A percentile compares a stretch with the other conserved stretches of the same genome.
These are phyloP conservation scores for Cucurbita ficifolia DNA, from an alignment of 306 rosid genomes.

Conservation along the genomic window DNA sequence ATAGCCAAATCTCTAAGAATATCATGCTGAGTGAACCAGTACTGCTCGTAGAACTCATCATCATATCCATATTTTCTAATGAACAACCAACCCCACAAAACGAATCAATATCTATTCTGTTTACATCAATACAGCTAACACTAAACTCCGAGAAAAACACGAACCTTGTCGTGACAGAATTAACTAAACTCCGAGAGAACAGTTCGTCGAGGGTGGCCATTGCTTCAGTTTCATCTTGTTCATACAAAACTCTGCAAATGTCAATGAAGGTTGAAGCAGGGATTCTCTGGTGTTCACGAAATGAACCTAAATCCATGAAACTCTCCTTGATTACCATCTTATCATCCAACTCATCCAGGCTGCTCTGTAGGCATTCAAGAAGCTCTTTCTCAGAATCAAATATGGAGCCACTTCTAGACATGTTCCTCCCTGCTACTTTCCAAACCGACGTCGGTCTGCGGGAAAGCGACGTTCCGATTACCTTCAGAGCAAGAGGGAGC, in stretches of 20 bases:
- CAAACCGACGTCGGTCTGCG: constrained; percentile 12
- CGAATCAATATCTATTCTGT: background rate
- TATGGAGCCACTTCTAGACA: constrained; percentile 16
- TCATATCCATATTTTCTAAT: constrained; percentile 24
- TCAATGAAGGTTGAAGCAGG: constrained; percentile 44
- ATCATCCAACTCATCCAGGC: constrained; percentile 21
- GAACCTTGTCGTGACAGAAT: constrained; percentile 30
- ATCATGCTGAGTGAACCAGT: constrained; percentile 33
- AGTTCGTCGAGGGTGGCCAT: constrained; percentile 23
- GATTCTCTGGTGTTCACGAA: constrained; percentile 54
- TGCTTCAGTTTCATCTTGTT: constrained; percentile 26
- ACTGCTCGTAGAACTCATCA: constrained; percentile 27
- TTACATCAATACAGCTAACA: background rate
- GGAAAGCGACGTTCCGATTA: constrained; percentile 26
- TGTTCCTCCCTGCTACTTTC: constrained; percentile 11
- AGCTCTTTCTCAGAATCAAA: constrained; percentile 10
- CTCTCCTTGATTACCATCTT: constrained; percentile 24
- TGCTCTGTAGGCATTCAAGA: constrained; percentile 28
- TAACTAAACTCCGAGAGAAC: constrained; percentile 20
- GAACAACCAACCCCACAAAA: background rate
- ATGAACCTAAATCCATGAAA: constrained; percentile 49
- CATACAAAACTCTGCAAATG: constrained; percentile 36
- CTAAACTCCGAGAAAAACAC: background rate
- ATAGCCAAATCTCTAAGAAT: constrained; percentile 59
- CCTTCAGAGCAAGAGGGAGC: constrained; percentile 40